Evolutionary conservation across 2,329 filamentous ascomycete species (phyloP), one percentile per base, ranked within the genome.

Genomic region (Cladosporium phlei): DNA sequence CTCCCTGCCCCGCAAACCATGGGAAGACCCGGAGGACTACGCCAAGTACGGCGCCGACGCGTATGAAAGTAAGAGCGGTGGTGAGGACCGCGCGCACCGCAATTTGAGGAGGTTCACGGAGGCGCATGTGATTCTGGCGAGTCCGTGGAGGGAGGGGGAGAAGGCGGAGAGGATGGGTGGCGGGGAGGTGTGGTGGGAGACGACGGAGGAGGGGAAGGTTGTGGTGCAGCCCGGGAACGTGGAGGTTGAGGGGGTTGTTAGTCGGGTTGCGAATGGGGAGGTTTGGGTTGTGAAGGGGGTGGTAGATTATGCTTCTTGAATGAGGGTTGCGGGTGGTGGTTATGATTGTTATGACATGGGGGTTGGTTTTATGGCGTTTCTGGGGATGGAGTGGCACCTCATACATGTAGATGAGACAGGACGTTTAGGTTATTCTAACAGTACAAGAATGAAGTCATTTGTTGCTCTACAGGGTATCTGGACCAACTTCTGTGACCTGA

Each of bases 21-120:
- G 88, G 88, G 87, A 83, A 59, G 75, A 90, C 52, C 79, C 85
- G 0, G 68, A 76, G 43, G 89, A 95, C 55, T 91, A 93, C 63
- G 69, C 74, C 3, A 66, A 66, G 1, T 69, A 85, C 3, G 88
- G 88, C 0, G 73, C 76, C 2, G 69, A 82, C 24, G 88, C 85
- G 1, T 96, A 95, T 61, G 80, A 85, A 37, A 89, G 89, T 0
- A 71, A 75, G 1, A 79, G 80, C 12, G 91, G 89, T 0, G 91
- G 89, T 0, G 78, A 85, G 59, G 82, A 88, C 47, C 76, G 89
- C 39, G 91, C 93, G 6, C 77, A 81, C 52, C 71, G 71, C 55
- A 97, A 97, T 60, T 65, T 97, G 52, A 75, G 77, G 59, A 73
- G 78, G 29, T 97, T 97, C 64, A 87, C 95, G 1, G 84, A 94